A percentile compares a stretch with the other conserved stretches of the same genome.
Evolutionary conservation across 2,329 filamentous ascomycete genomes (phyloP).

Genomic region (Fusarium sp.): DNA sequence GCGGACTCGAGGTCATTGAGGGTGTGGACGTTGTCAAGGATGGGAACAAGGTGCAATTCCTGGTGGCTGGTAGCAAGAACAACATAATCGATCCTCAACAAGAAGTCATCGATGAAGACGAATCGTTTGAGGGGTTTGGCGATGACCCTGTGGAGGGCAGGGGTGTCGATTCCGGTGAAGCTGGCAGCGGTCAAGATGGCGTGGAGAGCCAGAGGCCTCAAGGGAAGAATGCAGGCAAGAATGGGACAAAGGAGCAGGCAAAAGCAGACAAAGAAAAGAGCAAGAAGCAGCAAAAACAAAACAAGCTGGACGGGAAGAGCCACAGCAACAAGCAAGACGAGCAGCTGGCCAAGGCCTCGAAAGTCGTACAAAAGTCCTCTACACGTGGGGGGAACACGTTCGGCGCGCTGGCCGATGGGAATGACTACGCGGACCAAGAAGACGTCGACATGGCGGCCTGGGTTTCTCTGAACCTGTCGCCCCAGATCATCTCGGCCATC

Average conservation of each 20-base stretch:
- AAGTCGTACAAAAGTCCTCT: constrained; percentile 51
- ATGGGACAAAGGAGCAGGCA: constrained; percentile 46
- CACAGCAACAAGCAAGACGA: constrained; percentile 42
- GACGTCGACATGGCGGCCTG: constrained; percentile 79
- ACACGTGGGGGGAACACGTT: constrained; percentile 60
- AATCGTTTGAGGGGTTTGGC: constrained; percentile 73
- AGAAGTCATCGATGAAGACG: constrained; percentile 51
- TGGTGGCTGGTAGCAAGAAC: constrained; percentile 55
- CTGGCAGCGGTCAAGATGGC: constrained; percentile 46
- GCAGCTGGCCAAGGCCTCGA: constrained; percentile 48
- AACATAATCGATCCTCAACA: constrained; percentile 44
- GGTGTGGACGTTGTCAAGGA: constrained; percentile 84
- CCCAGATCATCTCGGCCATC: constrained; percentile 75
- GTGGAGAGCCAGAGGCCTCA: constrained; percentile 45
- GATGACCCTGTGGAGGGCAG: constrained; percentile 54
- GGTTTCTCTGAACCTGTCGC: constrained; percentile 77
- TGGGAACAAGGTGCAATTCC: constrained; percentile 66
- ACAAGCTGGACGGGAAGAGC: constrained; percentile 46
- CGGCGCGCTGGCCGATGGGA: constrained; percentile 62
- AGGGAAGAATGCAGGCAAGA: constrained; percentile 46
- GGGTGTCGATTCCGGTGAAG: constrained; percentile 47
- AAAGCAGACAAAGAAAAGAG: constrained; percentile 37
- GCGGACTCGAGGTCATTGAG: constrained; percentile 88
- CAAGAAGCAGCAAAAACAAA: constrained; percentile 41
- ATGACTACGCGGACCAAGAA: constrained; percentile 63